Evolutionary conservation across 106 monocot genomes (phyloP).

Genomic region (Cymbidium sinense): DNA sequence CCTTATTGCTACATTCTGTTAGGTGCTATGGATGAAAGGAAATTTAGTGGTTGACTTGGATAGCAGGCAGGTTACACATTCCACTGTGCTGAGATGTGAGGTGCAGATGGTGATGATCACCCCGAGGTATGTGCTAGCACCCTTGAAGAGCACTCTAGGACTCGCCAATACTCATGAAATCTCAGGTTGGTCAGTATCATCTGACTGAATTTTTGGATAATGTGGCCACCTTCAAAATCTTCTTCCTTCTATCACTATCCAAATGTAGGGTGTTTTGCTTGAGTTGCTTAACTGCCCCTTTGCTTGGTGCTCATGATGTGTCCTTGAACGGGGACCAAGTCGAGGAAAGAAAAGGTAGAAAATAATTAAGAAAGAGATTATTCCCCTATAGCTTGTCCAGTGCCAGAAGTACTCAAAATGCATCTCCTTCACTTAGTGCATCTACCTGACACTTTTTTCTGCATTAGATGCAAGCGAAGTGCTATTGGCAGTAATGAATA

Average conservation of each 20-base stretch:
- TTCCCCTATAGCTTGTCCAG: slow-evolving; percentile 8
- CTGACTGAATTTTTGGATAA: not conserved
- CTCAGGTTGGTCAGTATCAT: slow-evolving; percentile 2
- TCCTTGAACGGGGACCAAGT: no score
- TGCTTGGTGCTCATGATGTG: slow-evolving; percentile 15
- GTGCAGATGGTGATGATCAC: slow-evolving; percentile 26
- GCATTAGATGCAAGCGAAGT: not conserved
- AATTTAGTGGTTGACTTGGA: slow-evolving; percentile 5
- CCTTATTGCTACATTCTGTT: slow-evolving; percentile 15
- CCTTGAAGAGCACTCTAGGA: slow-evolving; percentile 22
- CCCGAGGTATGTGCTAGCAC: slow-evolving; percentile 24
- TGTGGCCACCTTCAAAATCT: not conserved
- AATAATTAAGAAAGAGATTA: slow-evolving; percentile 6
- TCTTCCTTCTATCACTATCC: not conserved
- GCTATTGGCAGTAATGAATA: not conserved
- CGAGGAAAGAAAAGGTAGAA: not conserved
- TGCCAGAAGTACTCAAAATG: not conserved
- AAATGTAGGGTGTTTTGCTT: not conserved
- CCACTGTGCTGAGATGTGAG: slow-evolving; percentile 27
- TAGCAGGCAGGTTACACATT: slow-evolving; percentile 22
- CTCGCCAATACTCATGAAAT: slow-evolving; percentile 24
- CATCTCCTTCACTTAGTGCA: not conserved
- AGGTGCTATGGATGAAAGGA: not conserved
- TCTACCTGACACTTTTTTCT: not conserved
- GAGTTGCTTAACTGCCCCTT: slow-evolving; percentile 13